Conservation (phyloP, 345 rosid species). For the Citrus australasica region DNA sequence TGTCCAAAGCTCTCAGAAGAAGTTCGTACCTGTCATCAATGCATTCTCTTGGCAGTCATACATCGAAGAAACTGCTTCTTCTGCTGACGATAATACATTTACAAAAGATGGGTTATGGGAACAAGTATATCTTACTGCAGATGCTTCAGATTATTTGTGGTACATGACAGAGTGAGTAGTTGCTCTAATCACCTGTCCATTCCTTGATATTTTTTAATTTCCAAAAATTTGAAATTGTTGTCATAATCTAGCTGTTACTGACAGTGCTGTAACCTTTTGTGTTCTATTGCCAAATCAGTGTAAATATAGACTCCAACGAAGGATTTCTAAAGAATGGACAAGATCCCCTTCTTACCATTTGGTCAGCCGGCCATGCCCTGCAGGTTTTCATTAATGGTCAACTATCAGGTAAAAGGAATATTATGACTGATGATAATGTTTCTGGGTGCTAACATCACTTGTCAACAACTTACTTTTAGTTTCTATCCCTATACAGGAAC, state of each 20-base stretch:
- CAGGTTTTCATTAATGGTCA: constrained; percentile 75
- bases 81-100: constrained; percentile 43
- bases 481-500: constrained; percentile 46
- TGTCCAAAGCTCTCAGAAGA: constrained; percentile 55
- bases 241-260: background rate
- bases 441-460: background rate
- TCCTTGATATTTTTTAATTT: background rate
- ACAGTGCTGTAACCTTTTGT: background rate
- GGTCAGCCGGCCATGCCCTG: constrained; percentile 83
- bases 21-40: constrained; percentile 49
- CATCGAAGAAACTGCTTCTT: constrained; percentile 53
- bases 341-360: constrained; percentile 51
- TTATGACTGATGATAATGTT: background rate
- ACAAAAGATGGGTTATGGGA: constrained; percentile 62
- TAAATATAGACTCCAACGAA: constrained; percentile 52
- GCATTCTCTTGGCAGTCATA: constrained; percentile 75
- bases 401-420: constrained; percentile 48
- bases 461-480: background rate
- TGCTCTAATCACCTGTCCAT: background rate
- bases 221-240: background rate
- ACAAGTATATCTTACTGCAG: constrained; percentile 72
- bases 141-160: constrained; percentile 90
- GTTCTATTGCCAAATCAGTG: constrained; percentile 33
- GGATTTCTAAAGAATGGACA: constrained; percentile 65
- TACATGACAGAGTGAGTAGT: constrained; percentile 83